Evolutionary conservation across 305 asterid genomes (phyloP), one percentile per base, ranked within the genome.

Genomic region (Plantago lanceolata): DNA sequence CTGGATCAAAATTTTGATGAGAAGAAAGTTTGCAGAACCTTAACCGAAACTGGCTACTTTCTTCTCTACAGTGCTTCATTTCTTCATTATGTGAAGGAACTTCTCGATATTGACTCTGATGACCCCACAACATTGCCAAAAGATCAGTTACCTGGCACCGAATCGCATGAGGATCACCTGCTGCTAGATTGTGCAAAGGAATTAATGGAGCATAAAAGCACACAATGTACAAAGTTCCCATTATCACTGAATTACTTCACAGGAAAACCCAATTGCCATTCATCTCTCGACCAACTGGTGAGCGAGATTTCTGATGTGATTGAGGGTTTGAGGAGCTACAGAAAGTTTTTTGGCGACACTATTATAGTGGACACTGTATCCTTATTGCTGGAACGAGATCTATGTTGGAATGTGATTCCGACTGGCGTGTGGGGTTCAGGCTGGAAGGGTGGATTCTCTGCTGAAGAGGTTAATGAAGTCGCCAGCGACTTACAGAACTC

Each of bases 341-440:
- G 55, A 44, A 66, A 66, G 57, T 68, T 44, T 31, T 52, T 55
- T 48, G 76, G 72, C 15, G 76, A 68, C 40, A 29, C 20, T 26
- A 54, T 77, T 68, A n/a, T 64, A 26, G 74, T 65, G 15, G 86
- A 83, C 71, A 65, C 68, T 48, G 76, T 84, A 48, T 35, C 59
- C 28, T 49, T 68, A 4, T 66, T 79, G 69, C 77, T 84, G 11
- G 71, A 76, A 49, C 76, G 74, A 50, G 94, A 88, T 73, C 48
- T 81, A 16, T 59, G 74, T 76, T 44, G 80, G 81, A 80, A 78
- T 21, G 85, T 75, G 40, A 79, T 67, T 58, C 70, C 65, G 14
- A 79, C 64, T 5, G 86, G 88, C n/a, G 66, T 62, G 2, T 84
- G 94, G 96, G 84, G 81, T 72, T 55, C 67, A 47, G 90, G 96